Percentiles rank a stretch among this genome's conserved stretches.
Evolutionary conservation across 345 rosid species (phyloP).

Genomic region (Pelargonium nanum): DNA sequence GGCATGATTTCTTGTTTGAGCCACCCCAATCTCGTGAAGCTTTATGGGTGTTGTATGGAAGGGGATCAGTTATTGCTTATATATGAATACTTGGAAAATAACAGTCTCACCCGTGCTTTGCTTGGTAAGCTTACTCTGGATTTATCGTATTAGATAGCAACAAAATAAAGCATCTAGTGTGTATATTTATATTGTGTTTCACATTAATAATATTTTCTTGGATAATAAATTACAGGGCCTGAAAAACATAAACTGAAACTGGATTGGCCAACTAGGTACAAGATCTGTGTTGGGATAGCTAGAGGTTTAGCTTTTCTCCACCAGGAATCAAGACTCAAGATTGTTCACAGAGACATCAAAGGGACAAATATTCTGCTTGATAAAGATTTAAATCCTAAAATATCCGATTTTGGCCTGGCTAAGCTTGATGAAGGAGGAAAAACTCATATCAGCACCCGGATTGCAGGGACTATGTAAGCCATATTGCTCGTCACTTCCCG

Average conservation of each 20-base stretch:
- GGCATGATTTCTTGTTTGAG: constrained; percentile 58
- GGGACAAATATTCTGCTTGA: constrained; percentile 49
- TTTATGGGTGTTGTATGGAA: constrained; percentile 59
- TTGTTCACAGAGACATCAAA: constrained; percentile 63
- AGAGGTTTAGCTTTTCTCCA: constrained; percentile 54
- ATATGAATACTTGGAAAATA: constrained; percentile 67
- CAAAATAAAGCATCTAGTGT: background rate
- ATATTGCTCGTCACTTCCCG: background rate
- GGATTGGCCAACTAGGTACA: constrained; percentile 38
- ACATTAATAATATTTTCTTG: background rate
- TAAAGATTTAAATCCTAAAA: constrained; percentile 38
- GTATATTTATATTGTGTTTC: background rate
- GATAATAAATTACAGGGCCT: constrained; percentile 12
- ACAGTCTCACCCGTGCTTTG: constrained; percentile 43
- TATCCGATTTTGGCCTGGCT: constrained; percentile 63
- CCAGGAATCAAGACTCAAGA: constrained; percentile 40
- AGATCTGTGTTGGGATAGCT: constrained; percentile 47
- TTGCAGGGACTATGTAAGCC: constrained; percentile 61
- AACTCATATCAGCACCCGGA: constrained; percentile 44
- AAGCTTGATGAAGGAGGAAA: constrained; percentile 37
- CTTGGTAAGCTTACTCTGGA: constrained; percentile 36
- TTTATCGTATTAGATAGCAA: too few relatives aligned
- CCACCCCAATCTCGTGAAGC: constrained; percentile 65
- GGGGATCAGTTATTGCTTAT: constrained; percentile 46
- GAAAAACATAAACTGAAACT: constrained; percentile 17